phyloP scores from a whole-genome alignment of 1,139 yeast genomes.

The Keqinozyma sinolaborantium region DNA sequence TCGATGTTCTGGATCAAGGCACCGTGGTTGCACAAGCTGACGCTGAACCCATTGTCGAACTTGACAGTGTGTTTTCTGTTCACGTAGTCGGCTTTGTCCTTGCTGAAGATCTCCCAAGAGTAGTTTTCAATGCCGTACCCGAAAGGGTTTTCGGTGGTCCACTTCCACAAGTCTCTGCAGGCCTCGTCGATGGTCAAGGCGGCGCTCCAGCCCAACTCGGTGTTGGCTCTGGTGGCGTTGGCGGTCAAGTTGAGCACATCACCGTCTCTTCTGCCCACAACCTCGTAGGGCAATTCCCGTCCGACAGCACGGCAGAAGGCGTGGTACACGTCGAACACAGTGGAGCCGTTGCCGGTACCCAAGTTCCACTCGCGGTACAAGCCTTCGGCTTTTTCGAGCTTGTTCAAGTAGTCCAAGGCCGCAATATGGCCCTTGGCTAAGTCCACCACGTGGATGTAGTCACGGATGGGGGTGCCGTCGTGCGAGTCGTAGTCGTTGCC shows the following conservation, averaged over 20 bases:
- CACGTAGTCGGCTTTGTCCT: conserved; percentile 15
- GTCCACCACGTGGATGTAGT: conserved; percentile 79
- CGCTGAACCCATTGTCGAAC: conserved; percentile 32
- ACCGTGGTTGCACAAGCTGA: conserved; percentile 49
- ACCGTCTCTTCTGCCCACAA: conserved; percentile 69
- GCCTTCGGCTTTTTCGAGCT: conserved; percentile 36
- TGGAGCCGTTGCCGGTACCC: conserved; percentile 77
- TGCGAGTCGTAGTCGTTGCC: conserved; percentile 67
- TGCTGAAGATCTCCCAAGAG: conserved; percentile 29
- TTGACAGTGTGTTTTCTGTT: conserved; percentile 42
- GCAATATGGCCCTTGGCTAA: conserved; percentile 79
- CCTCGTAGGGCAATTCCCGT: conserved; percentile 58
- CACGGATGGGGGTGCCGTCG: conserved; percentile 83
- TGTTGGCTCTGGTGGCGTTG: conserved; percentile 61
- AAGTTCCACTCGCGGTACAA: conserved; percentile 77
- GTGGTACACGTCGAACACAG: conserved; percentile 68
- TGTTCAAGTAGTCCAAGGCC: conserved; percentile 58
- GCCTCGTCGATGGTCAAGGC: conserved; percentile 57
- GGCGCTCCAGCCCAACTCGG: conserved; percentile 66
- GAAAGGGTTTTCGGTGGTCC: conserved; percentile 69
- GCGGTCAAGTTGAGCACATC: conserved; percentile 79
- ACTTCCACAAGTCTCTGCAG: conserved; percentile 72
- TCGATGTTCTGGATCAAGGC: conserved; percentile 44
- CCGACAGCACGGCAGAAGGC: conserved; percentile 74
- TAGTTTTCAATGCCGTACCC: conserved; percentile 50